A percentile compares a stretch with the other conserved stretches of the same genome.
Evolutionary conservation across 345 rosid genomes (phyloP).

Genomic region (Lagerstroemia speciosa): DNA sequence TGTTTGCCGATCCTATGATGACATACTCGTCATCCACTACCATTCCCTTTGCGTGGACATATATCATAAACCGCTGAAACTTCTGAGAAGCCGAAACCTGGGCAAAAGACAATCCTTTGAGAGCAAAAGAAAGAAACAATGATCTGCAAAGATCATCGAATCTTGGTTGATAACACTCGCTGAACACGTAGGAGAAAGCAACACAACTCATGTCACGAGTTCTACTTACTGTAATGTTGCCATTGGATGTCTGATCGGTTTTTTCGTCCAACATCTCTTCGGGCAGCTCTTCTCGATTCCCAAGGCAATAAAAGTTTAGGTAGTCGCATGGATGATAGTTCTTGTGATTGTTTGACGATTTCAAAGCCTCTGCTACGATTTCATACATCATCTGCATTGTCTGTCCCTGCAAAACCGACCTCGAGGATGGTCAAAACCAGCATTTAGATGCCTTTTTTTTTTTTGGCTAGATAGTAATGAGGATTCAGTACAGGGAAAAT

Average conservation of each 20-base stretch:
- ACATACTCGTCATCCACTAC: slow-evolving; percentile 72
- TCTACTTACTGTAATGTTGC: slow-evolving; percentile 31
- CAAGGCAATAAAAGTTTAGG: slow-evolving; percentile 81
- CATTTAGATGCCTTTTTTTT: neutral
- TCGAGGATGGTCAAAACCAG: neutral
- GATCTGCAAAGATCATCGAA: neutral
- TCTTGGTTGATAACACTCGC: neutral
- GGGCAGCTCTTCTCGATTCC: slow-evolving; percentile 55
- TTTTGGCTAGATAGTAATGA: too few relatives aligned
- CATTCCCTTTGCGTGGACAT: slow-evolving; percentile 86
- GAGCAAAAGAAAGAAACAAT: neutral
- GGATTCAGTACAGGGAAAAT: too few relatives aligned
- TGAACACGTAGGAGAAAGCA: neutral
- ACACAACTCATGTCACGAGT: neutral
- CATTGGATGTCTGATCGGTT: slow-evolving; percentile 6
- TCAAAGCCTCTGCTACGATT: slow-evolving; percentile 55
- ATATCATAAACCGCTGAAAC: slow-evolving; percentile 65
- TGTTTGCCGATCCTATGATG: slow-evolving; percentile 78
- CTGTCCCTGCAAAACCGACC: slow-evolving; percentile 38
- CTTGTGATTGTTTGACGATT: slow-evolving; percentile 36
- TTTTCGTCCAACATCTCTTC: slow-evolving; percentile 10
- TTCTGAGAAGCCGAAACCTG: slow-evolving; percentile 55
- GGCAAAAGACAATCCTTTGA: slow-evolving; percentile 7
- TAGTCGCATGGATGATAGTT: slow-evolving; percentile 55
- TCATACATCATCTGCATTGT: slow-evolving; percentile 86